Conservation (phyloP, 495 filamentous ascomycete species). For the Lineolata rhizophorae region DNA sequence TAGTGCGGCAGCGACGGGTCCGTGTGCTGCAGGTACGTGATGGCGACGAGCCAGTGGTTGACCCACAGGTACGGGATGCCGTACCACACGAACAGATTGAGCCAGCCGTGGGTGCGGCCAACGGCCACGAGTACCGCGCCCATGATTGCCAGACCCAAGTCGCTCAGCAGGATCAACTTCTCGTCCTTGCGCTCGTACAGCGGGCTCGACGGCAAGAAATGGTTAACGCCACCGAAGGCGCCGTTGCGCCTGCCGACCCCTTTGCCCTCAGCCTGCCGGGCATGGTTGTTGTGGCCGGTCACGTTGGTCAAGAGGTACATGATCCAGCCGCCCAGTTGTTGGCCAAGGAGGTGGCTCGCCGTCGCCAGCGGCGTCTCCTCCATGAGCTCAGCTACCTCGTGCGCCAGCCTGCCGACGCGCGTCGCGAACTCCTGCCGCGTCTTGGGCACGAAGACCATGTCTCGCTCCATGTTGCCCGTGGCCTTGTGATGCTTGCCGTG, state of each 20-base stretch:
- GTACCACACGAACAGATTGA: constrained; percentile 84
- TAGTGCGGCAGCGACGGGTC: constrained; percentile 77
- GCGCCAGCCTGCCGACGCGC: constrained; percentile 41
- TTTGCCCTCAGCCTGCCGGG: constrained; percentile 53
- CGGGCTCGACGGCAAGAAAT: constrained; percentile 74
- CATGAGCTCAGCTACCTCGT: constrained; percentile 67
- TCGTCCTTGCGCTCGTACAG: constrained; percentile 77
- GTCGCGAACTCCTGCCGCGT: constrained; percentile 54
- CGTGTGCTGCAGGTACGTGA: constrained; percentile 78
- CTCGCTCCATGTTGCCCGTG: constrained; percentile 82
- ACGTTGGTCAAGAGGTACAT: constrained; percentile 73
- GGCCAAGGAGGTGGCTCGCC: constrained; percentile 42
- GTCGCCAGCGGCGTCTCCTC: constrained; percentile 90
- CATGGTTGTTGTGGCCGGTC: constrained; percentile 86
- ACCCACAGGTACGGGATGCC: constrained; percentile 91
- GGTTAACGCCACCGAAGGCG: constrained; percentile 56
- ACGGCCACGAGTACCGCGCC: constrained; percentile 12
- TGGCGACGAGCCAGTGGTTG: constrained; percentile 68
- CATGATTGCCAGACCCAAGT: constrained; percentile 25
- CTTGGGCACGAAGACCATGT: constrained; percentile 94
- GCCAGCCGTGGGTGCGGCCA: constrained; percentile 51
- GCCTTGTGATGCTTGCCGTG: constrained; percentile 67
- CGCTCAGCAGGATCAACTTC: constrained; percentile 50
- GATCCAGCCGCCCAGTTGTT: constrained; percentile 83
- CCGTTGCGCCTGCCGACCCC: constrained; percentile 64